These are phyloP conservation scores for Lodderomyces parapsilosis DNA, from an alignment of 1,139 yeast species.

Conservation along the genomic window DNA sequence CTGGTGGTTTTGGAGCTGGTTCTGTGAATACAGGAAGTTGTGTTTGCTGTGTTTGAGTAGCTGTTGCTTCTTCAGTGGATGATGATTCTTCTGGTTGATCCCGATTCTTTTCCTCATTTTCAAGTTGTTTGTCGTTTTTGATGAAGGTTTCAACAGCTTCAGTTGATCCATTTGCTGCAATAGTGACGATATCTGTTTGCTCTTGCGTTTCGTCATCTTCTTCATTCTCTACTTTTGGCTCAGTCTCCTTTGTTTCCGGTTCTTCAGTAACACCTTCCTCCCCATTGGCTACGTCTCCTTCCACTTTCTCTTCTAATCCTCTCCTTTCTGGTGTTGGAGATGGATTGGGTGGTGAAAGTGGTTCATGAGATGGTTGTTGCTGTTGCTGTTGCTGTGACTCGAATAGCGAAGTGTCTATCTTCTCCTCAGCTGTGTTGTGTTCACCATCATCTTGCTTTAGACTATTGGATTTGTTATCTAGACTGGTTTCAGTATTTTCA, in stretches of 20 bases:
- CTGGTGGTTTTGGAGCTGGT: constrained; percentile 73
- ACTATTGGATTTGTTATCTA: neutral
- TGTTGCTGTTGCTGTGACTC: constrained; percentile 5
- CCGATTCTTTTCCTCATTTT: constrained; percentile 3
- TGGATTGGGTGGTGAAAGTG: constrained; percentile 48
- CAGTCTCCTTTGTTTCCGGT: constrained; percentile 3
- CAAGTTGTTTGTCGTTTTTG: constrained; percentile 3
- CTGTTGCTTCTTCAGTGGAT: neutral
- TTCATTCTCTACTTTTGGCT: neutral
- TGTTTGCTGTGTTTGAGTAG: constrained; percentile 4
- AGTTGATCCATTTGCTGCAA: neutral
- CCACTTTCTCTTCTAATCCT: constrained; percentile 28
- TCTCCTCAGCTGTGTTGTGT: neutral
- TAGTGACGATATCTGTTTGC: neutral
- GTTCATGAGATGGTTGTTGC: constrained; percentile 20
- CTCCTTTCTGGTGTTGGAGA: constrained; percentile 45
- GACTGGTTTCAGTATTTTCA: neutral
- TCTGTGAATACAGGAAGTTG: constrained; percentile 4
- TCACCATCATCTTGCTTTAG: neutral
- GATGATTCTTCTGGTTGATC: constrained; percentile 1
- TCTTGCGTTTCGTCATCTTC: neutral
- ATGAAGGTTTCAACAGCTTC: neutral
- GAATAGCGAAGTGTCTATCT: neutral
- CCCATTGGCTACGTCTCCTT: constrained; percentile 10
- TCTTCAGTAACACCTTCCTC: constrained; percentile 13